These are phyloP conservation scores for Yamadazyma blattariae DNA, from an alignment of 1,139 yeast species.

Conservation along the genomic window DNA sequence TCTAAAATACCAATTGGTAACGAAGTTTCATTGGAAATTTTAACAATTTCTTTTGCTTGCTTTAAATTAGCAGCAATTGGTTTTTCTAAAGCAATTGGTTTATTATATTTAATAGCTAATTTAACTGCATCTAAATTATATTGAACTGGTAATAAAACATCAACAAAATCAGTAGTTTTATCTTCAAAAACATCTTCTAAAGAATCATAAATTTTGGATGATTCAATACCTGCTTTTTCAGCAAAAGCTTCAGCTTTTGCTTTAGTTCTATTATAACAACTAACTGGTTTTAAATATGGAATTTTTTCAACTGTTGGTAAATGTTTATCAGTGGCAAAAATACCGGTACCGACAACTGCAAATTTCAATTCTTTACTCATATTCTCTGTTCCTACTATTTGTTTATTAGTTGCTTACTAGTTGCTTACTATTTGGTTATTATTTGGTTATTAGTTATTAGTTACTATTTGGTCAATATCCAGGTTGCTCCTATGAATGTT, in stretches of 20 bases:
- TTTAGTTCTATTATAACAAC: conserved; percentile 80
- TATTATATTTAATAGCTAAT: conserved; percentile 64
- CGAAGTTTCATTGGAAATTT: conserved; percentile 53
- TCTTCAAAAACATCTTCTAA: conserved; percentile 66
- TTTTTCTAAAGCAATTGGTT: conserved; percentile 81
- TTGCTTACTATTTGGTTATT: no score
- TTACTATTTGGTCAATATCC: no score
- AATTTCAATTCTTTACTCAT: conserved; percentile 33
- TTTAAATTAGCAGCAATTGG: conserved; percentile 84
- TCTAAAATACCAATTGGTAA: conserved; percentile 78
- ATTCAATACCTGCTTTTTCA: conserved; percentile 50
- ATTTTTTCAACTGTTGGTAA: conserved; percentile 64
- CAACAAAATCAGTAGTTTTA: conserved; percentile 66
- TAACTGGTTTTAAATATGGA: conserved; percentile 33
- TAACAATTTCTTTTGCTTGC: conserved; percentile 78
- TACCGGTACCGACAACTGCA: conserved; percentile 88
- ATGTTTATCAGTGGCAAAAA: conserved; percentile 82
- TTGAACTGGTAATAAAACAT: conserved; percentile 85
- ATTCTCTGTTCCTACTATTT: no score
- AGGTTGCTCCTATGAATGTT: no score
- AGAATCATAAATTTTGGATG: conserved; percentile 55
- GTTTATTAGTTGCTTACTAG: no score
- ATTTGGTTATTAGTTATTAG: no score
- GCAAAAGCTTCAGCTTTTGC: conserved; percentile 82
- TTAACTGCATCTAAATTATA: conserved; percentile 65